phyloP scores from a whole-genome alignment of 2,329 filamentous ascomycete species.

The Chlorencoelia australis region DNA sequence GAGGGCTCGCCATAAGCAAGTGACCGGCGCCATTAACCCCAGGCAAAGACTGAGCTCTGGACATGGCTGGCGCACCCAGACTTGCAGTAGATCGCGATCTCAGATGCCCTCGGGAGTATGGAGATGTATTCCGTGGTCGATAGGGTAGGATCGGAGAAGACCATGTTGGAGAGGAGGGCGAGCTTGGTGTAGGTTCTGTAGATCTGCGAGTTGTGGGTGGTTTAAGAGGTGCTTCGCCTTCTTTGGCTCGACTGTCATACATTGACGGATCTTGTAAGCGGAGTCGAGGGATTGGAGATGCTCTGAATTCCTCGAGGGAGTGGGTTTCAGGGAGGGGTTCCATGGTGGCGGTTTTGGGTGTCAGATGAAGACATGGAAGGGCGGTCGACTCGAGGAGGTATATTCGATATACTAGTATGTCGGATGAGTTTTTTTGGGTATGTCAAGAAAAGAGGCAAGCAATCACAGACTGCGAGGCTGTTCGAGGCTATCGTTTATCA shows the following conservation, averaged over 20 bases:
- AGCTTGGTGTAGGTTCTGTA: constrained; percentile 45
- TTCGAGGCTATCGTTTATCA: too few relatives aligned
- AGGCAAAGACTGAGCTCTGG: constrained; percentile 54
- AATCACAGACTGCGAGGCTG: too few relatives aligned
- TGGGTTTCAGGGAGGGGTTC: constrained; percentile 60
- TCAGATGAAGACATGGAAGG: constrained; percentile 6
- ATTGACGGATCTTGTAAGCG: constrained; percentile 31
- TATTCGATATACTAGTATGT: too few relatives aligned
- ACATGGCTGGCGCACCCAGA: constrained; percentile 45
- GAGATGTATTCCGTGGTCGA: constrained; percentile 52
- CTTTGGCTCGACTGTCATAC: constrained; percentile 10
- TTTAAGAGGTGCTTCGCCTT: constrained; percentile 28
- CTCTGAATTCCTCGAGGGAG: constrained; percentile 55
- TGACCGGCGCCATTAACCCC: constrained; percentile 50
- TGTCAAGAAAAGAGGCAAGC: too few relatives aligned
- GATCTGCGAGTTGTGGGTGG: constrained; percentile 45
- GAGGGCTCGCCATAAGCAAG: constrained; percentile 40
- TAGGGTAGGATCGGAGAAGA: constrained; percentile 38
- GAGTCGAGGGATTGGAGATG: constrained; percentile 45
- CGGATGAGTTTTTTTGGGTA: too few relatives aligned
- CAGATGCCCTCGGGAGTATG: constrained; percentile 45
- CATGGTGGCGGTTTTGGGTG: constrained; percentile 34
- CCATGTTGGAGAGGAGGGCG: constrained; percentile 37
- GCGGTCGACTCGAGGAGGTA: too few relatives aligned
- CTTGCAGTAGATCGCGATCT: constrained; percentile 49